These are phyloP conservation scores for Pterulicium gracile DNA, from an alignment of 1,284 basidiomycete species.

Conservation along the genomic window DNA sequence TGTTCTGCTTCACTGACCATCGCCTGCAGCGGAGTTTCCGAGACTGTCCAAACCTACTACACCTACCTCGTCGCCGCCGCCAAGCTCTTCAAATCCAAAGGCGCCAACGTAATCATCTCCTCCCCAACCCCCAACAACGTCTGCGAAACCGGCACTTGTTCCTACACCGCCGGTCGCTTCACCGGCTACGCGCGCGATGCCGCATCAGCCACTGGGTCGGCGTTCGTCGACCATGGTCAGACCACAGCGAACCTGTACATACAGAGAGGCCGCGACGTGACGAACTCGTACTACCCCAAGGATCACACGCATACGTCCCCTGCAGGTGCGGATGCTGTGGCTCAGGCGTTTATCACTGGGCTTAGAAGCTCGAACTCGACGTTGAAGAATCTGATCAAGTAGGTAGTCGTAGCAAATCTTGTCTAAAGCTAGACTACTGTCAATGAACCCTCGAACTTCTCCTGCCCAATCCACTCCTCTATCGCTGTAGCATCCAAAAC, in stretches of 20 bases:
- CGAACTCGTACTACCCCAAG: conserved; percentile 18
- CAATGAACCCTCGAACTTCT: no score
- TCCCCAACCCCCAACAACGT: conserved; percentile 23
- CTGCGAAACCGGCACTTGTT: conserved; percentile 14
- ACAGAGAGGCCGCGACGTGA: conserved; percentile 15
- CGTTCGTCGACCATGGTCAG: conserved; percentile 22
- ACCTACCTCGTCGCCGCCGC: conserved; percentile 18
- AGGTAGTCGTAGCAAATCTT: no score
- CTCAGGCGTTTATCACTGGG: conserved; percentile 15
- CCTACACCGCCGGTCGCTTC: conserved; percentile 16
- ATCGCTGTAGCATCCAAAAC: no score
- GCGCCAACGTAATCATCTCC: conserved; percentile 20
- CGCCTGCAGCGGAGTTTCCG: conserved; percentile 4
- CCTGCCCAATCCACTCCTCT: no score
- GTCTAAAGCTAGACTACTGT: no score
- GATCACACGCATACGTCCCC: conserved; percentile 23
- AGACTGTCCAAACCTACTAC: conserved; percentile 11
- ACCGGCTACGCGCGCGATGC: conserved; percentile 19
- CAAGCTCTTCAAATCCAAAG: conserved; percentile 18
- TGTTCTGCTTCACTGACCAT: conserved; percentile 1
- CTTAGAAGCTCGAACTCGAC: conserved; percentile 4
- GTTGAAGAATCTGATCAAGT: conserved; percentile 4
- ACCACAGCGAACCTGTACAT: conserved; percentile 15
- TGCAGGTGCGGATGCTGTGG: conserved; percentile 16
- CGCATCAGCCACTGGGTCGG: conserved; percentile 16